Conservation (phyloP, 2,329 filamentous ascomycete genomes). For the Diplocarpon mali region DNA sequence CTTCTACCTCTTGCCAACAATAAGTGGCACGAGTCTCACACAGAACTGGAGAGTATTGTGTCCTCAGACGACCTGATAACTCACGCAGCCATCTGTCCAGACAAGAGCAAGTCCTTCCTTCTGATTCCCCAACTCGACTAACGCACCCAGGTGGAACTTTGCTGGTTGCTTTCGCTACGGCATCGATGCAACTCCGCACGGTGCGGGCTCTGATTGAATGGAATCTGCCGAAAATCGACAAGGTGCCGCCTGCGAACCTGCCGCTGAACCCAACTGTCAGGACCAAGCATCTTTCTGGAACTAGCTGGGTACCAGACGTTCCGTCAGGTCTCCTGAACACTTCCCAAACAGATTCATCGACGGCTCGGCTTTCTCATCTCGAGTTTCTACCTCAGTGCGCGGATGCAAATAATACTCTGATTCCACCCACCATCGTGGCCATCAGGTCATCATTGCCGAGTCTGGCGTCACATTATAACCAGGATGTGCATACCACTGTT, state of each 20-base stretch:
- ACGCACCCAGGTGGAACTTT: slow-evolving; percentile 33
- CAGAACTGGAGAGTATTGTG: slow-evolving; percentile 64
- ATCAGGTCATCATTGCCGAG: slow-evolving; percentile 54
- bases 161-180: slow-evolving; percentile 56
- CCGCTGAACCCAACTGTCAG: slow-evolving; percentile 41
- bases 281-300: slow-evolving; percentile 45
- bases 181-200: slow-evolving; percentile 61
- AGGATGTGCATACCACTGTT: slow-evolving; percentile 61
- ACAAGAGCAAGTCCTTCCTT: slow-evolving; percentile 46
- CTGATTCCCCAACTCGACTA: background rate
- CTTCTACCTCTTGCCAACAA: slow-evolving; percentile 66
- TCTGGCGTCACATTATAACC: slow-evolving; percentile 44
- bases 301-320: slow-evolving; percentile 36
- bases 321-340: slow-evolving; percentile 20
- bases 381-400: slow-evolving; percentile 59
- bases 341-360: slow-evolving; percentile 38
- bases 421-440: slow-evolving; percentile 54
- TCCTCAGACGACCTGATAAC: slow-evolving; percentile 67
- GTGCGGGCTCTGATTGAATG: slow-evolving; percentile 67
- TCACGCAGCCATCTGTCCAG: slow-evolving; percentile 65
- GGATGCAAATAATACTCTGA: slow-evolving; percentile 33
- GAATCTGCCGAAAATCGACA: slow-evolving; percentile 50
- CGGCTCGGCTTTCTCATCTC: slow-evolving; percentile 60
- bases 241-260: slow-evolving; percentile 36
- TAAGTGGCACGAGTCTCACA: slow-evolving; percentile 58